phyloP scores from a whole-genome alignment of 345 rosid genomes.

The Lepidium aucheri region DNA sequence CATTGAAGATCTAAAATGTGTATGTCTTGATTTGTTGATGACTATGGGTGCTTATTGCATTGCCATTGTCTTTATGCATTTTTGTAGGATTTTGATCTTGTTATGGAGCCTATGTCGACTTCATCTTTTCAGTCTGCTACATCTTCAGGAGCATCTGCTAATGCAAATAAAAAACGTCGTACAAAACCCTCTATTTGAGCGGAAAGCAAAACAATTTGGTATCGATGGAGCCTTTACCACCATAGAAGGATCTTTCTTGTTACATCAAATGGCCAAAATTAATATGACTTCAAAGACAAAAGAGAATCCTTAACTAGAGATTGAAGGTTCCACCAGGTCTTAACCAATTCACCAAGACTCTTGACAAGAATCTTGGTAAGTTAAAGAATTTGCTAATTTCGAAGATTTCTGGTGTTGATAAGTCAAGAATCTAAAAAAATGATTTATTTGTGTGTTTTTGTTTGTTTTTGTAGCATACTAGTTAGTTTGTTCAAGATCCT shows the following conservation, averaged over 20 bases:
- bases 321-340: slow-evolving; percentile 86
- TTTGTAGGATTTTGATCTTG: no score
- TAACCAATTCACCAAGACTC: slow-evolving; percentile 86
- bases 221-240: slow-evolving; percentile 84
- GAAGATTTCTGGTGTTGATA: not conserved
- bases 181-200: slow-evolving; percentile 72
- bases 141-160: no score
- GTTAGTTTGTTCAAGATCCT: slow-evolving; percentile 47
- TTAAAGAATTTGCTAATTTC: not conserved
- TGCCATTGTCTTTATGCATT: no score
- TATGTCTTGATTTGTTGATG: no score
- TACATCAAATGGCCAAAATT: slow-evolving; percentile 70
- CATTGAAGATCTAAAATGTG: no score
- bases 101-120: no score
- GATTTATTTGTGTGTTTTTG: not conserved
- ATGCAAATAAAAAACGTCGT: no score
- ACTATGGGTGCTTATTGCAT: no score
- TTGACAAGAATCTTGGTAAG: slow-evolving; percentile 78
- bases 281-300: slow-evolving; percentile 70
- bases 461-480: not conserved
- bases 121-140: no score
- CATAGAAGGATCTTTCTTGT: slow-evolving; percentile 68
- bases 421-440: not conserved
- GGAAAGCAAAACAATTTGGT: slow-evolving; percentile 77
- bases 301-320: slow-evolving; percentile 68